Base-by-base conservation (phyloP, 768 basidiomycete genomes). In the Favolaschia claudopus region DNA sequence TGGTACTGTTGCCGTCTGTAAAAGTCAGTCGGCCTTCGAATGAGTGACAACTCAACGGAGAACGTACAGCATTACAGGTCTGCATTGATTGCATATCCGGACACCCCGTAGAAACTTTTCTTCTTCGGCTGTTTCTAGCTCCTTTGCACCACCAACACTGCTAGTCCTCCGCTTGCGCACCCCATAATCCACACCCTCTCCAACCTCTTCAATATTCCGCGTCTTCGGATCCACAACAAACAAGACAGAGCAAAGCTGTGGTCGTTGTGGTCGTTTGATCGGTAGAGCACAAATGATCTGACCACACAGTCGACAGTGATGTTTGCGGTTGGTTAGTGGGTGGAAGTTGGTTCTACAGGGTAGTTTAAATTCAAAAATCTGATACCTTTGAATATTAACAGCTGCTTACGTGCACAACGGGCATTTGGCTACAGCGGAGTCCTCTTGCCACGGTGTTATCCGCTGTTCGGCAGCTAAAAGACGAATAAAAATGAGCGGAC, bases 391-490 rank as follows among this genome's bases (percentile, higher is more conserved):
- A 24, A 27, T 19, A 20, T 19, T 15, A 32, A 38, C 0, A 34
- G 32, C 7, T 14, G 76, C 86, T 72, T 72, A 92, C 94, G 69
- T 72, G 85, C 96, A 99, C 60, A 96, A 77, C 1, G 93, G 90
- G 76, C 96, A 99, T 58, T 88, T 87, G 40, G 82, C 84, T 1
- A 88, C 93, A 4, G 79, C 67, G 1, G 84, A 78, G 69, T 99
- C 96, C 36, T 91, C 87, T 71, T 97, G 87, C 96, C 96, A 99
- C 5, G 94, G 94, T 3, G 97, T 95, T 64, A 99, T 95, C 39
- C 84, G 80, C 73, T 96, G 96, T 73, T 99, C 96, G 4, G 88
- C 89, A 50, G 83, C 89, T 92, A 28, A 27, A 1, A 6, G 22
- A 47, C 19, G 7, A 51, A 27, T 44, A 15, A 46, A 34, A 15